Base-by-base conservation (phyloP, 2,329 filamentous ascomycete species). In the Lizonia empirigonia region DNA sequence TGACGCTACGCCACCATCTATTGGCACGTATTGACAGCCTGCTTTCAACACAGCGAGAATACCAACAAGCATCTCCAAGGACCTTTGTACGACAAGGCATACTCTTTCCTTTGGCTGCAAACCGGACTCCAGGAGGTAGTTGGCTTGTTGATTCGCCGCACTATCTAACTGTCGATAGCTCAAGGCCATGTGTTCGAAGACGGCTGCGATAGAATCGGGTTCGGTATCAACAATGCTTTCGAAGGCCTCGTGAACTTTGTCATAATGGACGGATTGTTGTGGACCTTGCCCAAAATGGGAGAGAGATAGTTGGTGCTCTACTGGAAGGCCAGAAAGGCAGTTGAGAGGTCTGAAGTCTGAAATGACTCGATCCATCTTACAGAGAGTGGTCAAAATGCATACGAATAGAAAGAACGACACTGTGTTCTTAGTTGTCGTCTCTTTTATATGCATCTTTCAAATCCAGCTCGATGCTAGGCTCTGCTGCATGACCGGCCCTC, bases 11-110 rank as follows among this genome's bases (percentile, higher is more conserved):
- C 79, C 78, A 27, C 82, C 82, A 53, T 86, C 83, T 2, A 85
- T 74, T 3, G 83, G 83, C 5, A 85, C 76, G 60, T 85, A 85
- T 56, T 85, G 82, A 12, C 78, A 82, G 16, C 82, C 82, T 38
- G 78, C 78, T 48, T 81, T 82, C 26, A 85, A 69, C 15, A 84
- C 74, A 2, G 81, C 82, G 47, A 82, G 73, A 39, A 85, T 83
- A 16, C 79, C 82, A 40, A 83, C 74, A 6, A 84, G 69, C 80
- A 85, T 83, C 56, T 82, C 80, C 38, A 82, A 68, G 30, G 81
- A 79, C 12, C 82, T 76, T 51, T 79, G 79, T 49, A 80, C 78
- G n/a, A 85, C 76, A 20, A 85, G 73, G n/a, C 79, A 80, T 5
- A 84, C 74, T 29, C 79, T 72, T 57, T 82, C 77, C 5, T 74